Evolutionary conservation across 1,284 basidiomycete species (phyloP), one percentile per base, ranked within the genome.

Genomic region (Sanghuangporus baumii): DNA sequence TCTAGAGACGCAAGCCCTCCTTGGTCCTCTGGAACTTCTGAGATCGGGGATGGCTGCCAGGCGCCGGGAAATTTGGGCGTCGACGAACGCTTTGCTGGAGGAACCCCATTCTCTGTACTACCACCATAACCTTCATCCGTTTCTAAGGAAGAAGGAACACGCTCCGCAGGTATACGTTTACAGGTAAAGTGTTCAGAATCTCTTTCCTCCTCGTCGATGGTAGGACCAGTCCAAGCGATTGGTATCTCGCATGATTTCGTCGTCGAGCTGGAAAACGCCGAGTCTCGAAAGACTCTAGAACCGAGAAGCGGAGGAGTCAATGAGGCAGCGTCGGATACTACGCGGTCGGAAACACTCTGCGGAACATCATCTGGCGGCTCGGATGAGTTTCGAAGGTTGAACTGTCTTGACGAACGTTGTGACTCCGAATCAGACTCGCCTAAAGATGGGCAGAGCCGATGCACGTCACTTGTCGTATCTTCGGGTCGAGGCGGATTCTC

Each of bases 181-280:
- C 9, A 40, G 37, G 46, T 37, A 6, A 36, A 34, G 5, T 9
- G 23, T 34, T 47, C 40, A 6, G 20, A 31, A 20, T 60, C 46
- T 14, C 31, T 64, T 8, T 50, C 52, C 41, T 56, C 57, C 16
- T 62, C 63, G n/a, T 38, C 73, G 52, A 70, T 69, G 46, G 72
- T 70, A 54, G 72, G 67, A 8, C 81, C 83, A 26, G 78, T 79
- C 84, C 84, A 84, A 63, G 79, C 78, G 55, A 83, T 79, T 7
- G 82, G 79, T 57, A 80, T 74, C 50, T 82, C 80, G 14, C 72
- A 73, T 60, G 75, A 79, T 3, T 73, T 70, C 3, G 77, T 76
- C 8, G 76, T 81, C 20, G 71, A 75, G 11, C 76, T 73, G 20
- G 83, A 85, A 66, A 84, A 76, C 11, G 74, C 77, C 14, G 84